phyloP scores from a whole-genome alignment of 257 asterid genomes.

The Thymus mandschuricus region DNA sequence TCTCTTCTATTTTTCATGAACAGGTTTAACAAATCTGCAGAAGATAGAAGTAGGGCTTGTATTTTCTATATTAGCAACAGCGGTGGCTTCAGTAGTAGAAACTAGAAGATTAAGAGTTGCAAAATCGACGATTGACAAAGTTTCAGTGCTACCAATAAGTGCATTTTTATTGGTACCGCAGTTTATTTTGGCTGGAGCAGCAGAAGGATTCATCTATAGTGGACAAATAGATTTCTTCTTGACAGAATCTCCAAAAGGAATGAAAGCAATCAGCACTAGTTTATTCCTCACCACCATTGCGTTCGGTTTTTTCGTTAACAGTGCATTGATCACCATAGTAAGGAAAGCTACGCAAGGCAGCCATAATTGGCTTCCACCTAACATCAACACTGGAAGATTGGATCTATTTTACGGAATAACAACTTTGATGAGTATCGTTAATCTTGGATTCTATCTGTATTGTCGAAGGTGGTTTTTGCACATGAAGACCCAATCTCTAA shows the following conservation, averaged over 20 bases:
- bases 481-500: conserved; percentile 13
- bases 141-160: conserved; percentile 21
- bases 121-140: background rate
- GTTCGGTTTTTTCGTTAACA: conserved; percentile 29
- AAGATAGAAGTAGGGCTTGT: conserved; percentile 33
- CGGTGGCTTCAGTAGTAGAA: conserved; percentile 30
- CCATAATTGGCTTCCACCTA: conserved; percentile 35
- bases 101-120: conserved; percentile 15
- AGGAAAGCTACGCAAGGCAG: conserved; percentile 17
- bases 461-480: conserved; percentile 30
- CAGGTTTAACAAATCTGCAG: conserved; percentile 36
- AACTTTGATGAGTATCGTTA: conserved; percentile 21
- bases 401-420: conserved; percentile 28
- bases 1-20: background rate
- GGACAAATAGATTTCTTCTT: conserved; percentile 40
- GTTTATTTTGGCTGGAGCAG: conserved; percentile 33
- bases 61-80: conserved; percentile 24
- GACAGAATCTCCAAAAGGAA: conserved; percentile 39
- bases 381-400: conserved; percentile 31
- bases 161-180: conserved; percentile 31
- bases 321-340: conserved; percentile 13
- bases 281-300: conserved; percentile 36
- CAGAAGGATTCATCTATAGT: conserved; percentile 33
- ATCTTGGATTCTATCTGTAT: conserved; percentile 24
- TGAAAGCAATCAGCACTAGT: conserved; percentile 39